Conservation (phyloP, 495 filamentous ascomycete species). For the Trichoderma erinaceum region DNA sequence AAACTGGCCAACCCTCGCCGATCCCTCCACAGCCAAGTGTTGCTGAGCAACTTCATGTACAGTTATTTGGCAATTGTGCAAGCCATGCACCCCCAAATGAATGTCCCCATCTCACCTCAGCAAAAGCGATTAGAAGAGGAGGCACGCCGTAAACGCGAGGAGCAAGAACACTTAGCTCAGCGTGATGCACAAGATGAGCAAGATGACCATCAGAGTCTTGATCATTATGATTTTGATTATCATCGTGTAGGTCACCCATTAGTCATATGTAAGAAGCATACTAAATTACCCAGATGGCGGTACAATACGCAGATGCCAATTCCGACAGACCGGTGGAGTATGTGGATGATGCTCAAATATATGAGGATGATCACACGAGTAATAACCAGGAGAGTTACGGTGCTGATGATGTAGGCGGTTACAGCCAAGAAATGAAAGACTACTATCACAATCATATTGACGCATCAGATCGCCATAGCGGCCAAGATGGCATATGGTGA, state of each 20-base stretch:
- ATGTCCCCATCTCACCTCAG: conserved; percentile 62
- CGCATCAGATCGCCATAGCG: not conserved
- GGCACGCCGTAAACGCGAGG: conserved; percentile 53
- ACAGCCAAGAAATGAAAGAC: conserved; percentile 1
- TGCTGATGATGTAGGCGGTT: not conserved
- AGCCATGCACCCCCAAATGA: conserved; percentile 91
- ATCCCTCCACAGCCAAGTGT: conserved; percentile 87
- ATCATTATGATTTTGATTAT: conserved; percentile 46
- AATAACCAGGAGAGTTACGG: conserved; percentile 20
- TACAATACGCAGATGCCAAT: conserved; percentile 38
- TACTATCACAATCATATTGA: not conserved
- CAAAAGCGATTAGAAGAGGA: conserved; percentile 58
- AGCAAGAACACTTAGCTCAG: conserved; percentile 51
- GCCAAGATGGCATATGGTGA: conserved; percentile 4
- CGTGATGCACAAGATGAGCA: conserved; percentile 41
- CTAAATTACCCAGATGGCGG: conserved; percentile 28
- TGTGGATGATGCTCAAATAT: conserved; percentile 41
- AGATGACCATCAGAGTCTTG: conserved; percentile 34
- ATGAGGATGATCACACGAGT: conserved; percentile 42
- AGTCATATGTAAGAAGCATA: not conserved
- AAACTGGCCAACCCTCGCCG: conserved; percentile 96
- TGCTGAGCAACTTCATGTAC: conserved; percentile 99
- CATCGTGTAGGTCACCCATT: conserved; percentile 38
- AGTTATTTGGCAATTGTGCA: conserved; percentile 98
- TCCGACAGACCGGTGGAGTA: conserved; percentile 36